Conservation (phyloP, 2,329 filamentous ascomycete genomes). For the Fusarium lyarnte region DNA sequence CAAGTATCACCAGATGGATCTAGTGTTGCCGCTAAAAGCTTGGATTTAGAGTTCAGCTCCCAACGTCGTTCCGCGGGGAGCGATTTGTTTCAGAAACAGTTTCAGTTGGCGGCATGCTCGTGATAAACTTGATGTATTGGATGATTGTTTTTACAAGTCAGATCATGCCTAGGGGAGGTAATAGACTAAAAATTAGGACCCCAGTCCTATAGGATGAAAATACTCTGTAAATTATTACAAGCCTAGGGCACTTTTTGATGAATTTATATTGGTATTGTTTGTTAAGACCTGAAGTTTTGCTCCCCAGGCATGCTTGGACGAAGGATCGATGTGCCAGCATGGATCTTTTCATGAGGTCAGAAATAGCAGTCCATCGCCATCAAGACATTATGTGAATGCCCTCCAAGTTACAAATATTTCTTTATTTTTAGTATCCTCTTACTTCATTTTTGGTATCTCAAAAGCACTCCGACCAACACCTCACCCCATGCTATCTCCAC, state of each 20-base stretch:
- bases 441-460: slow-evolving; percentile 26
- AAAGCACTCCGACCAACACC: slow-evolving; percentile 5
- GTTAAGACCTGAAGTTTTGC: not conserved
- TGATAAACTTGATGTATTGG: not conserved
- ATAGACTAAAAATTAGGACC: rapidly evolving
- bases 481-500: not conserved
- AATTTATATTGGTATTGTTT: not conserved
- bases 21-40: not conserved
- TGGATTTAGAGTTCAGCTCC: not conserved
- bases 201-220: not conserved
- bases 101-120: not conserved
- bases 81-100: not conserved
- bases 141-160: not conserved
- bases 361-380: not conserved
- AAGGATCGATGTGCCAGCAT: not conserved
- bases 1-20: not conserved
- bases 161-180: not conserved
- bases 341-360: not conserved
- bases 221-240: not conserved
- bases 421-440: not conserved
- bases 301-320: not conserved
- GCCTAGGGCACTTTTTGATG: not conserved
- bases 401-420: not conserved
- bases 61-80: not conserved
- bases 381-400: no score